These are phyloP conservation scores for Phialophora chinensis DNA, from an alignment of 2,329 filamentous ascomycete species.

Conservation along the genomic window DNA sequence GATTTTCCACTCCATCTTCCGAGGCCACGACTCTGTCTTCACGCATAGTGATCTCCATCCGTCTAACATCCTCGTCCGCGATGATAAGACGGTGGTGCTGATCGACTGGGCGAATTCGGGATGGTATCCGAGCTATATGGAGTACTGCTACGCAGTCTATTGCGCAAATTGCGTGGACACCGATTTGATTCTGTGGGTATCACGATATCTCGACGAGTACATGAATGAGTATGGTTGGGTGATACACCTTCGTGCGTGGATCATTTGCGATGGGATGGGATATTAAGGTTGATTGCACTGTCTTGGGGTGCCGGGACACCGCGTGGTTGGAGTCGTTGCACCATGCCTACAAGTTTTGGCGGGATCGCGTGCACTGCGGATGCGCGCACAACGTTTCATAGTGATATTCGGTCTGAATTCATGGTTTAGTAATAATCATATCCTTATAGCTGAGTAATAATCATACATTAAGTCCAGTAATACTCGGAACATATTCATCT, in stretches of 20 bases:
- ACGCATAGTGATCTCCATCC: conserved; percentile 6
- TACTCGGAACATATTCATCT: too few species aligned
- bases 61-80: conserved; percentile 7
- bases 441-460: too few species aligned
- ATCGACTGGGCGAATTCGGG: conserved; percentile 3
- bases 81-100: conserved; percentile 11
- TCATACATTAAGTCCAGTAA: too few species aligned
- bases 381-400: too few species aligned
- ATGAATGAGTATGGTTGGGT: neutral
- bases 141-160: neutral
- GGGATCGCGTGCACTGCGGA: too few species aligned
- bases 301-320: too few species aligned
- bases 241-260: neutral
- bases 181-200: conserved; percentile 7
- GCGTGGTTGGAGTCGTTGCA: too few species aligned
- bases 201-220: neutral
- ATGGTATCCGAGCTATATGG: conserved; percentile 9
- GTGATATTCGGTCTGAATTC: too few species aligned
- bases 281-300: too few species aligned
- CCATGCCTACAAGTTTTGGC: too few species aligned
- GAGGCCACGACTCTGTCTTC: conserved; percentile 10
- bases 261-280: too few species aligned
- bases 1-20: neutral
- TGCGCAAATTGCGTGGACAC: neutral
- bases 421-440: too few species aligned